These are phyloP conservation scores for Penicillium sp. DNA, from an alignment of 2,329 filamentous ascomycete species.

Conservation along the genomic window DNA sequence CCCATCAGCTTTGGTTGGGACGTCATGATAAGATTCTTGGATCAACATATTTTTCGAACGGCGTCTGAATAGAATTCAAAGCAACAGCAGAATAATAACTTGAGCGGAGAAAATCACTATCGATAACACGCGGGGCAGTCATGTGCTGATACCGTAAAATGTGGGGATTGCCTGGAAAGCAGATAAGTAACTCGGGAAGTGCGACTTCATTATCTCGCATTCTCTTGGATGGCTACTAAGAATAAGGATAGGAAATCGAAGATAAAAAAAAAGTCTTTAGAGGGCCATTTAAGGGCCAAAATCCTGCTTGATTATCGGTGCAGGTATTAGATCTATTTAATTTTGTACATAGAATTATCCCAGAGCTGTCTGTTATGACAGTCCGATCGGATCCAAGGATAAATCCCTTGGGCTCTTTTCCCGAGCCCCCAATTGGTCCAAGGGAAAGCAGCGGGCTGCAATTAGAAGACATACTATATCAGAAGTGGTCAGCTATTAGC, in stretches of 20 bases:
- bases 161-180: too few relatives aligned
- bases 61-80: not conserved
- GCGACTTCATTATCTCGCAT: too few relatives aligned
- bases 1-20: conserved; percentile 40
- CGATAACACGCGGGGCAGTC: conserved; percentile 28
- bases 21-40: conserved; percentile 38
- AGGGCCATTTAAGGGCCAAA: not conserved
- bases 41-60: too few relatives aligned
- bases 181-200: too few relatives aligned
- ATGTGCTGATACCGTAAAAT: conserved; percentile 19
- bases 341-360: conserved; percentile 7
- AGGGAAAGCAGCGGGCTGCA: not conserved
- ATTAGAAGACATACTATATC: conserved; percentile 36
- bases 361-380: not conserved
- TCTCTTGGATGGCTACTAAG: too few relatives aligned
- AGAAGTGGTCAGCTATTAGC: conserved; percentile 1
- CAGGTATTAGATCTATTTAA: conserved; percentile 7
- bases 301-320: conserved; percentile 1
- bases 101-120: conserved; percentile 7
- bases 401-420: not conserved
- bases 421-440: not conserved
- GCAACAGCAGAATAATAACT: not conserved
- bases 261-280: too few relatives aligned
- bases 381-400: not conserved
- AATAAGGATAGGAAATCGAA: too few relatives aligned